Percentiles rank a stretch among this genome's conserved stretches.
These are phyloP conservation scores for Backusella tarrabulga DNA, from an alignment of 192 early-diverging fungal genomes.

Conservation along the genomic window DNA sequence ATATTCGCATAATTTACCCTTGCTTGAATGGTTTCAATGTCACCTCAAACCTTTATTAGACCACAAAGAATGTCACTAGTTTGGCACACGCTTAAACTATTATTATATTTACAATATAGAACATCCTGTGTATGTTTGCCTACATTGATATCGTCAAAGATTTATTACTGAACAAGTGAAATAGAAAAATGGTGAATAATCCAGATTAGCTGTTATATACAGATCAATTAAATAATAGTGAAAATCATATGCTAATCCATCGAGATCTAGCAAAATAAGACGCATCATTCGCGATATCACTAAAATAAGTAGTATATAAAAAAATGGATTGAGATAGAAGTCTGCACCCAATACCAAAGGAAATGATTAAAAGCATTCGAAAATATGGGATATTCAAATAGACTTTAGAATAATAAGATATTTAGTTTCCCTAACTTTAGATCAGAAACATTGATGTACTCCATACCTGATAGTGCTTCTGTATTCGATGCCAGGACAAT, in stretches of 20 bases:
- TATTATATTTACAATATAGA: too few relatives aligned
- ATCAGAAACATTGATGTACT: neutral
- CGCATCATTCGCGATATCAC: neutral
- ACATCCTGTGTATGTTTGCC: too few relatives aligned
- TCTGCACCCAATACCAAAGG: constrained; percentile 43
- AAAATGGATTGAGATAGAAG: constrained; percentile 50
- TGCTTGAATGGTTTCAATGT: too few relatives aligned
- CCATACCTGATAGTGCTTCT: constrained; percentile 54
- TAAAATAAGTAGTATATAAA: constrained; percentile 34
- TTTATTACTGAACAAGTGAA: too few relatives aligned
- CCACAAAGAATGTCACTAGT: too few relatives aligned
- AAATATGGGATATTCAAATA: constrained; percentile 49
- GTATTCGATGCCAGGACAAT: constrained; percentile 76
- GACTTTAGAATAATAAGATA: constrained; percentile 31
- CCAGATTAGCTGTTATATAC: too few relatives aligned
- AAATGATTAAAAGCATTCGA: constrained; percentile 42
- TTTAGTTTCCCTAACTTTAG: neutral
- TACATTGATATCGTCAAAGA: too few relatives aligned
- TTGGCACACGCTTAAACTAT: too few relatives aligned
- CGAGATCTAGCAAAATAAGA: constrained; percentile 17
- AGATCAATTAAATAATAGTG: too few relatives aligned
- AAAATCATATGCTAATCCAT: constrained; percentile 26
- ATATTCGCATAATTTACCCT: too few relatives aligned
- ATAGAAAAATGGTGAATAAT: too few relatives aligned
- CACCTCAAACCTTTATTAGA: too few relatives aligned